Base-by-base conservation (phyloP, 495 filamentous ascomycete genomes). In the Hyaloscypha finlandica region DNA sequence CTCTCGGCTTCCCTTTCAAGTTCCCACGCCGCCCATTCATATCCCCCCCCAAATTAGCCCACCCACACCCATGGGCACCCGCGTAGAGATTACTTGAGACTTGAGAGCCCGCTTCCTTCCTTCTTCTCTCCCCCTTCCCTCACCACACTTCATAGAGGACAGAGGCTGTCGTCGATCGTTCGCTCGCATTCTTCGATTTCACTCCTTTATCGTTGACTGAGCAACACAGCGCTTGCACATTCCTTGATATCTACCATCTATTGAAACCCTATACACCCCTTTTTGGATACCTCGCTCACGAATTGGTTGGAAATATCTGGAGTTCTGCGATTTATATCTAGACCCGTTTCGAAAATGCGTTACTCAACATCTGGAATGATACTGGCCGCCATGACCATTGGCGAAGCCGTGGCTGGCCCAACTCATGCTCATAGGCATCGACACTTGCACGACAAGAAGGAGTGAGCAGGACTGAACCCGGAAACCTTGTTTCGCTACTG, bases 321-420 rank as follows among this genome's bases (percentile, higher is more conserved):
- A 19, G 8, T 48, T 48, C 16, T 48, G 42, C 42, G 42, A 6
- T 20, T 59, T 37, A 37, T 42, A 48, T 61, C 33, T 61, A 61
- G 37, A 61, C 20, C 20, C 59, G 51, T 61, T 48, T 45, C 33
- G 37, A 73, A 61, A 52, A 70, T 70, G 68, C 65, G 54, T 67
- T 64, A 59, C 63, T 60, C 68, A 37, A 68, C 71, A 57, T 61
- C 68, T 63, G 68, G 39, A n/a, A 60, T 73, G 53, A 42, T 73
- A 35, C 29, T 73, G 62, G 71, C 66, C 45, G 71, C 71, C 66
- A 32, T 73, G 62, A 63, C n/a, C 56, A 48, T 71, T 39, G 56
- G 68, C 66, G 65, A 73, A 53, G 68, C 61, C 65, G 51, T 73
- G 63, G 71, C 71, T 61, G 68, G 71, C 39, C 71, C 71, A 61